Percentiles rank a stretch among this genome's conserved stretches.
Evolutionary conservation across 257 asterid genomes (phyloP).

Genomic region (Jaltomata sinuosa): DNA sequence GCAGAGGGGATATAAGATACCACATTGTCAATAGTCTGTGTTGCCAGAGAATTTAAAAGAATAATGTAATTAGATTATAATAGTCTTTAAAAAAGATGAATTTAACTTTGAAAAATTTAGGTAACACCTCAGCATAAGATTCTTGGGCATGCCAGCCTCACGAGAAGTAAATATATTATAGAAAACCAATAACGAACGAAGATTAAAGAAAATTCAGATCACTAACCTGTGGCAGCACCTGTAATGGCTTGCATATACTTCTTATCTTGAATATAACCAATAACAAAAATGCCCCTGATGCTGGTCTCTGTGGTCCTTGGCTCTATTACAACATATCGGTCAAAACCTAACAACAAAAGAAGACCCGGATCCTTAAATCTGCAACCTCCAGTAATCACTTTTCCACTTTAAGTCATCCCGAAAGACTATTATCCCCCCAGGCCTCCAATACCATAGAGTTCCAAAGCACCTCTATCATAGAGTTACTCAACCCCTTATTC

Average conservation of each 20-base stretch:
- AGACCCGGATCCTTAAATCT: not conserved
- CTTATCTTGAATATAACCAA: too few relatives aligned
- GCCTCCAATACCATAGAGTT: not conserved
- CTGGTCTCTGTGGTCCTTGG: not conserved
- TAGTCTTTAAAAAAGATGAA: too few relatives aligned
- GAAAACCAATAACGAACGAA: not conserved
- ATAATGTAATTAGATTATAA: too few relatives aligned
- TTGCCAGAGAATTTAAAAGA: too few relatives aligned
- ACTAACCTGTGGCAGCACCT: not conserved
- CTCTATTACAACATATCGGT: not conserved
- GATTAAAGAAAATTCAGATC: not conserved
- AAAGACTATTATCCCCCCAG: not conserved
- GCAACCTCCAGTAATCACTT: not conserved
- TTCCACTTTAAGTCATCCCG: not conserved
- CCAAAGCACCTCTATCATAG: not conserved
- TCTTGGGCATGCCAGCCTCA: too few relatives aligned
- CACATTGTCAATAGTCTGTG: too few relatives aligned
- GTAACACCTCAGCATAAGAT: too few relatives aligned
- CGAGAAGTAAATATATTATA: too few relatives aligned
- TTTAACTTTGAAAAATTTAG: too few relatives aligned
- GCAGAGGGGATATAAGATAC: too few relatives aligned
- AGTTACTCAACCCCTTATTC: too few relatives aligned
- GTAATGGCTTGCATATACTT: not conserved
- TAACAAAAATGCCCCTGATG: not conserved
- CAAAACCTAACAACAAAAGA: not conserved